Conservation (phyloP, 129 eudicot species). For the Pittosporum tobira region DNA sequence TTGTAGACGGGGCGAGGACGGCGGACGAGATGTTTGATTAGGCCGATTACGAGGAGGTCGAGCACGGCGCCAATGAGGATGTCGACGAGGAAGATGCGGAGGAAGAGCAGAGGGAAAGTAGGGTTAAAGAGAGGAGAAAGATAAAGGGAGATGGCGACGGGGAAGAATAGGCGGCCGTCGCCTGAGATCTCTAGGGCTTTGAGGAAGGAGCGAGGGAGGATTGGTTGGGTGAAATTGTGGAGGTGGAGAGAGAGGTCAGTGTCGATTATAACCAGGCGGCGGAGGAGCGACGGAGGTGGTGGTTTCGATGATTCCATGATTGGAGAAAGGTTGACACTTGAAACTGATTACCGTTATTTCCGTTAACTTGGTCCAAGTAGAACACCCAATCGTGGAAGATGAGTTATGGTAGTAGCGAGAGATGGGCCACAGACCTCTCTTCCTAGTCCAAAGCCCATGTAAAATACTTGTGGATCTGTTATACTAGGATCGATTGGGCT, state of each 20-base stretch:
- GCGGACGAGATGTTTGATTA: slow-evolving; percentile 48
- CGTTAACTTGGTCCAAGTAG: too few species aligned
- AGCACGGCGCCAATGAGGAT: slow-evolving; percentile 41
- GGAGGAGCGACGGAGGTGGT: slow-evolving; percentile 27
- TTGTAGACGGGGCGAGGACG: slow-evolving; percentile 77
- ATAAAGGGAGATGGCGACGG: slow-evolving; percentile 46
- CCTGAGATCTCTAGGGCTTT: slow-evolving; percentile 74
- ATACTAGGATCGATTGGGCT: too few species aligned
- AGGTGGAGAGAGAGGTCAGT: slow-evolving; percentile 41
- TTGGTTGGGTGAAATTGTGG: slow-evolving; percentile 42
- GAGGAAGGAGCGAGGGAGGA: slow-evolving; percentile 55
- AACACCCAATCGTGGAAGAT: too few species aligned
- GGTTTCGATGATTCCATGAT: slow-evolving; percentile 23
- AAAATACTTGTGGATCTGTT: too few species aligned
- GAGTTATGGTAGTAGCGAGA: too few species aligned
- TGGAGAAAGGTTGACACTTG: neutral
- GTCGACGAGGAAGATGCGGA: slow-evolving; percentile 29
- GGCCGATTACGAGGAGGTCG: slow-evolving; percentile 52
- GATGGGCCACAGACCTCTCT: too few species aligned
- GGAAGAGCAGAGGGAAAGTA: slow-evolving; percentile 17
- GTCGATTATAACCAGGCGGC: slow-evolving; percentile 39
- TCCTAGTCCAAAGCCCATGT: too few species aligned
- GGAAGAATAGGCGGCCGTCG: slow-evolving; percentile 92
- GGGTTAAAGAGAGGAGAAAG: slow-evolving; percentile 15
- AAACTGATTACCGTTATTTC: neutral